Conservation (phyloP, 2,329 filamentous ascomycete genomes). For the Lanzia echinophila region DNA sequence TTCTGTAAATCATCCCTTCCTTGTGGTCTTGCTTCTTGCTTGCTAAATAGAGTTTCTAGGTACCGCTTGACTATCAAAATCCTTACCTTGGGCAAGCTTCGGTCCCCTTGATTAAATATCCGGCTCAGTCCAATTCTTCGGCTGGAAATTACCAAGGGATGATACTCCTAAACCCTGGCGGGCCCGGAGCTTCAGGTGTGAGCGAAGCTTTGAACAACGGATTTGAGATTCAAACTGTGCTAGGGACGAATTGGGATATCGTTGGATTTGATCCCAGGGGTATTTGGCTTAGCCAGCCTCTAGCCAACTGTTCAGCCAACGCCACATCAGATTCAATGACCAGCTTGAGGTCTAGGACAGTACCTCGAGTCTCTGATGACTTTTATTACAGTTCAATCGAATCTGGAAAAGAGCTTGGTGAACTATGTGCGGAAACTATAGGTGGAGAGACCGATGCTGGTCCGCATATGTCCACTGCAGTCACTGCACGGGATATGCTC, state of each 20-base stretch:
- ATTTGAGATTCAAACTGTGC: neutral
- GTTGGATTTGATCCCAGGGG: neutral
- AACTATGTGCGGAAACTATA: constrained; percentile 36
- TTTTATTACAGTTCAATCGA: too few relatives aligned
- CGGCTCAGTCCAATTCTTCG: neutral
- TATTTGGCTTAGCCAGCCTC: neutral
- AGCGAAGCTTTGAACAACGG: neutral
- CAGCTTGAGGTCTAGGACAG: neutral
- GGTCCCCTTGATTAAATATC: neutral
- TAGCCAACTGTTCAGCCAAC: neutral
- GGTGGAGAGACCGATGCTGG: constrained; percentile 39
- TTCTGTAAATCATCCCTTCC: neutral
- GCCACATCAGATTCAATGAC: neutral
- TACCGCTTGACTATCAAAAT: neutral
- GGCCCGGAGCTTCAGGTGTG: neutral
- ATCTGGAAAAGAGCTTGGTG: constrained; percentile 32
- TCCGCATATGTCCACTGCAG: constrained; percentile 23
- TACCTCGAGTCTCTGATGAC: too few relatives aligned
- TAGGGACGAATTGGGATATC: neutral
- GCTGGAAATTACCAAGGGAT: neutral
- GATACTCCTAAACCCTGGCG: neutral
- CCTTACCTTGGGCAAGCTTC: neutral
- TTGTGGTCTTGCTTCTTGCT: neutral
- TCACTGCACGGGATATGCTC: constrained; percentile 29
- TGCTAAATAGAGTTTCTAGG: neutral